These are phyloP conservation scores for Aspergillus asperescens DNA, from an alignment of 495 filamentous ascomycete genomes.

Conservation along the genomic window DNA sequence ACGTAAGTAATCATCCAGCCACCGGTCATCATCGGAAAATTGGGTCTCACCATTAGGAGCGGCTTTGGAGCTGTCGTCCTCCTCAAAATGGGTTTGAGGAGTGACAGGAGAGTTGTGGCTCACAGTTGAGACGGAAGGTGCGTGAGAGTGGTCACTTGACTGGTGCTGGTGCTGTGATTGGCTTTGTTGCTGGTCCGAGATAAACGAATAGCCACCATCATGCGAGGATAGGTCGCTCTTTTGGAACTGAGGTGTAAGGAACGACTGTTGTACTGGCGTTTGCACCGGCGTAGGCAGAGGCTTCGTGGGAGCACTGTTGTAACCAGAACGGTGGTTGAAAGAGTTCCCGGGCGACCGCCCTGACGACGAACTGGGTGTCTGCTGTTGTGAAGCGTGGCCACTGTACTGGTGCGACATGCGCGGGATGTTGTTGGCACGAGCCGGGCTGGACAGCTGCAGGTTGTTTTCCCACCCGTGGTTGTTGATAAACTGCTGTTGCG, in stretches of 20 bases:
- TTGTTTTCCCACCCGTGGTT: constrained; percentile 42
- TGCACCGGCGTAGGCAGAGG: constrained; percentile 45
- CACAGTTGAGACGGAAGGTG: constrained; percentile 52
- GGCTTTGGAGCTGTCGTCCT: constrained; percentile 46
- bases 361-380: constrained; percentile 30
- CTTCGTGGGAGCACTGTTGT: constrained; percentile 28
- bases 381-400: constrained; percentile 29
- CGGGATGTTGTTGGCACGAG: constrained; percentile 28
- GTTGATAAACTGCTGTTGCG: constrained; percentile 37
- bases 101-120: constrained; percentile 55
- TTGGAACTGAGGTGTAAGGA: constrained; percentile 43
- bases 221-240: constrained; percentile 40
- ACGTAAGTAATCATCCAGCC: constrained; percentile 60
- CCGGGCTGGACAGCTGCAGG: constrained; percentile 38
- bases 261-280: constrained; percentile 42
- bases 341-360: constrained; percentile 31
- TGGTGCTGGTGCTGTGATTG: constrained; percentile 25
- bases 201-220: constrained; percentile 43
- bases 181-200: constrained; percentile 45
- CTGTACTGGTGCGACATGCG: constrained; percentile 10
- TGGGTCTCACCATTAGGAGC: constrained; percentile 48
- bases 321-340: constrained; percentile 27
- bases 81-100: constrained; percentile 49
- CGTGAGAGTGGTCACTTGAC: constrained; percentile 42
- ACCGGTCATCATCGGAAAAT: constrained; percentile 42